These are phyloP conservation scores for Pseudogymnoascus sp. DNA, from an alignment of 2,329 filamentous ascomycete genomes.

Conservation along the genomic window DNA sequence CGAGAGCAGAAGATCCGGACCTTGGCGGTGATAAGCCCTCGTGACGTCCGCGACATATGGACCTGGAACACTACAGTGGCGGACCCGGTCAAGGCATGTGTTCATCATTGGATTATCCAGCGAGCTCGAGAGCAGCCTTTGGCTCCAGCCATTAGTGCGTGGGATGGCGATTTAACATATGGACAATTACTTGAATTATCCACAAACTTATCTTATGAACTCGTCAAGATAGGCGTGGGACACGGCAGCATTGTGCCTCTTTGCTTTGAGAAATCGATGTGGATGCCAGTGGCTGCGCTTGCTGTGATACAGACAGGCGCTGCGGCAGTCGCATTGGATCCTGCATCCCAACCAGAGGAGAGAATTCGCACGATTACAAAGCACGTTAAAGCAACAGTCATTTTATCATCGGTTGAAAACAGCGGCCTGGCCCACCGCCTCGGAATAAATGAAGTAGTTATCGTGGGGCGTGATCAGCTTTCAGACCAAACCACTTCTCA, in stretches of 20 bases:
- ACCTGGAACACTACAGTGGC: background rate
- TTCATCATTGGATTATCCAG: conserved; percentile 6
- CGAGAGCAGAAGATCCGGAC: background rate
- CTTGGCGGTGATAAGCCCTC: background rate
- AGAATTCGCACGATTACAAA: conserved; percentile 1
- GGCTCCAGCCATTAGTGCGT: conserved; percentile 4
- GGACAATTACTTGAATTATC: background rate
- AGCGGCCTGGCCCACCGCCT: background rate
- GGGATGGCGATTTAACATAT: conserved; percentile 10
- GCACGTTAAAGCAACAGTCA: background rate
- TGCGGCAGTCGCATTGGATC: conserved; percentile 27
- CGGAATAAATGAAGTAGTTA: background rate
- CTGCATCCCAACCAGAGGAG: conserved; percentile 22
- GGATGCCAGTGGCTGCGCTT: conserved; percentile 24
- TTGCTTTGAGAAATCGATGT: conserved; percentile 26
- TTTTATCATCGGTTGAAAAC: conserved; percentile 1
- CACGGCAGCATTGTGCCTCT: conserved; percentile 17
- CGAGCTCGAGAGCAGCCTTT: conserved; percentile 7
- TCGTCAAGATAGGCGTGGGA: conserved; percentile 1
- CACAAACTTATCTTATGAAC: conserved; percentile 6
- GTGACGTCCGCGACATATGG: background rate
- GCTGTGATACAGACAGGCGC: conserved; percentile 25
- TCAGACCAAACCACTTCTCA: background rate
- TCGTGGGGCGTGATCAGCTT: background rate
- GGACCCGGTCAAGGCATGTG: background rate